Evolutionary conservation across 1,284 basidiomycete species (phyloP).

Genomic region (Salmacisia buchloeana): DNA sequence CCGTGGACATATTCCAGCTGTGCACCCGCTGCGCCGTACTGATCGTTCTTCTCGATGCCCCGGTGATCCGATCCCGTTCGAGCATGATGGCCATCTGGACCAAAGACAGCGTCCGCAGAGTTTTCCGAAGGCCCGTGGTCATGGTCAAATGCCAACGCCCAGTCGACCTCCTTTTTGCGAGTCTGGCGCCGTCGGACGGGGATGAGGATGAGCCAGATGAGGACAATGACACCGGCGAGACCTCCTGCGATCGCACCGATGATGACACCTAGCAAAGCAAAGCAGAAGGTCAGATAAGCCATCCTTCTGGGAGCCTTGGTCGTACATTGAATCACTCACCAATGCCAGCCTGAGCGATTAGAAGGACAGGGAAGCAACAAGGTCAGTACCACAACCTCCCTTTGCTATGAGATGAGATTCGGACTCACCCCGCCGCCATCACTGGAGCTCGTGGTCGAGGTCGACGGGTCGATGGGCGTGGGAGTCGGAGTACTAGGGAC

Average conservation of each 20-base stretch:
- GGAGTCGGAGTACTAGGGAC: background rate
- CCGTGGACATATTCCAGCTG: background rate
- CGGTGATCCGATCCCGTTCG: background rate
- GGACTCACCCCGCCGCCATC: background rate
- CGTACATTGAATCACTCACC: too few relatives aligned
- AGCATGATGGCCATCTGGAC: background rate
- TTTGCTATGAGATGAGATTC: background rate
- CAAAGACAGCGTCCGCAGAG: background rate
- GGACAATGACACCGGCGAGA: conserved; percentile 8
- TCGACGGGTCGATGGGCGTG: background rate
- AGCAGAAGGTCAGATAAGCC: background rate
- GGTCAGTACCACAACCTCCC: too few relatives aligned
- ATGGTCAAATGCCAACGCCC: conserved; percentile 4
- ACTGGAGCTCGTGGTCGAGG: background rate
- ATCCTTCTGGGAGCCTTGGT: too few relatives aligned
- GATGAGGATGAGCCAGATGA: conserved; percentile 8
- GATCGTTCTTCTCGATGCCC: background rate
- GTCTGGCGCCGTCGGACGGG: conserved; percentile 6
- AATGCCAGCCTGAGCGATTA: background rate
- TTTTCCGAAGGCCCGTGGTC: conserved; percentile 8
- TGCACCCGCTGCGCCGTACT: background rate
- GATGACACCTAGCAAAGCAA: background rate
- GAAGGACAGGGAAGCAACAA: background rate
- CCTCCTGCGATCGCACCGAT: conserved; percentile 10
- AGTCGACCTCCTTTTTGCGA: conserved; percentile 11